Percentiles rank a stretch among this genome's conserved stretches.
These are phyloP conservation scores for Amphicarpaea edgeworthii DNA, from an alignment of 306 rosid genomes.

Conservation along the genomic window DNA sequence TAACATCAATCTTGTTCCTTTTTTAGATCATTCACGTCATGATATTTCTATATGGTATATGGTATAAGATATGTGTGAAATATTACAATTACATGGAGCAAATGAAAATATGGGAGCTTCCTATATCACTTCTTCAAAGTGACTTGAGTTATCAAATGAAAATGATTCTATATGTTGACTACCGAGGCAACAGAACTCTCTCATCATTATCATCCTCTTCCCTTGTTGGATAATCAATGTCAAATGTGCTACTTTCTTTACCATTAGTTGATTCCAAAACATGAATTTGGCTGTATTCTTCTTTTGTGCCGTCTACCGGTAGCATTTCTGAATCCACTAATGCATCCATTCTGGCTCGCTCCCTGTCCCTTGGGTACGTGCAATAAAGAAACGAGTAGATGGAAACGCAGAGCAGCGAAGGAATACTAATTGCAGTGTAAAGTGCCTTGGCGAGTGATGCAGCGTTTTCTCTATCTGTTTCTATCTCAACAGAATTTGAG, in stretches of 20 bases:
- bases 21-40: no score
- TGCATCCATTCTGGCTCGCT: slow-evolving; percentile 67
- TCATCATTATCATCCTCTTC: slow-evolving; percentile 57
- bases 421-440: slow-evolving; percentile 71
- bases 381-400: slow-evolving; percentile 78
- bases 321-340: slow-evolving; percentile 66
- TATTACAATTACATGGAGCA: not conserved
- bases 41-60: not conserved
- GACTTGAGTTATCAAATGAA: not conserved
- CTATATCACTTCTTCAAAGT: not conserved
- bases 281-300: slow-evolving; percentile 28
- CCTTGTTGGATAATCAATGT: slow-evolving; percentile 37
- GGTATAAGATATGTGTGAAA: not conserved
- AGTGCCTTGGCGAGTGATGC: slow-evolving; percentile 79
- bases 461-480: slow-evolving; percentile 70
- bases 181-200: slow-evolving; percentile 51
- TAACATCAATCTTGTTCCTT: no score
- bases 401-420: slow-evolving; percentile 64
- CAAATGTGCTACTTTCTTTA: slow-evolving; percentile 36
- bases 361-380: slow-evolving; percentile 83
- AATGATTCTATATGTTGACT: not conserved
- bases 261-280: slow-evolving; percentile 45
- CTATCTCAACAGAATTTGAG: slow-evolving; percentile 51
- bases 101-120: not conserved
- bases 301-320: slow-evolving; percentile 43